Evolutionary conservation across 805 yeast genomes (phyloP), one percentile per base, ranked within the genome.

Genomic region (Hanseniaspora valbyensis): DNA sequence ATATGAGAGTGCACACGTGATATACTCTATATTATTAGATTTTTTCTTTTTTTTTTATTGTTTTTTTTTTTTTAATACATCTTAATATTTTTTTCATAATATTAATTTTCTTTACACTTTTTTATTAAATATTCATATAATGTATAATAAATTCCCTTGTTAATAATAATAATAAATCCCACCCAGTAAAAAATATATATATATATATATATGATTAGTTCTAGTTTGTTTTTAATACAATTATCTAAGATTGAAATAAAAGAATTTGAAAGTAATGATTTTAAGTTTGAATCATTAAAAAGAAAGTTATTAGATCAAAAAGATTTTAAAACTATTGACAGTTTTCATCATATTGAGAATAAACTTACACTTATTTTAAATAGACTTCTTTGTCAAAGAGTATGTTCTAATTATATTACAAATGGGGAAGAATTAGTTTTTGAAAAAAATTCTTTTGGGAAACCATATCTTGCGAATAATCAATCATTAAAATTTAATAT

Each of bases 401-500:
- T n/a, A 55, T 81, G 3, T 63, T 81, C 39, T 69, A 76, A 22
- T 62, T 69, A 41, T 65, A 74, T 1, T 64, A 77, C 2, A 25
- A 16, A 34, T 24, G n/a, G 22, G 1, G 22, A 30, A 10, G 13
- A 19, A 10, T 2, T 45, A 16, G 36, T 54, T 30, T 64, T 74
- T 41, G 52, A 53, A 0, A 59, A 56, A 30, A 72, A 70, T 33
- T 52, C 60, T 30, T 72, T 58, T 56, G 90, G 92, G 0, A 83
- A 83, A 56, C 89, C 92, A 0, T 54, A 30, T 3, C 42, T 77
- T 14, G 48, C 51, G 1, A 61, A 57, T 22, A 12, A 51, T 1
- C 53, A 65, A 4, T 42, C 52, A 3, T 55, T 72, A 32, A 62
- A 69, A 29, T 83, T 77, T 66, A 83, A 78, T 59, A 65, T 78